Percentiles rank a stretch among this genome's conserved stretches.
phyloP scores from a whole-genome alignment of 805 yeast species.

The Metschnikowia amazonensis region DNA sequence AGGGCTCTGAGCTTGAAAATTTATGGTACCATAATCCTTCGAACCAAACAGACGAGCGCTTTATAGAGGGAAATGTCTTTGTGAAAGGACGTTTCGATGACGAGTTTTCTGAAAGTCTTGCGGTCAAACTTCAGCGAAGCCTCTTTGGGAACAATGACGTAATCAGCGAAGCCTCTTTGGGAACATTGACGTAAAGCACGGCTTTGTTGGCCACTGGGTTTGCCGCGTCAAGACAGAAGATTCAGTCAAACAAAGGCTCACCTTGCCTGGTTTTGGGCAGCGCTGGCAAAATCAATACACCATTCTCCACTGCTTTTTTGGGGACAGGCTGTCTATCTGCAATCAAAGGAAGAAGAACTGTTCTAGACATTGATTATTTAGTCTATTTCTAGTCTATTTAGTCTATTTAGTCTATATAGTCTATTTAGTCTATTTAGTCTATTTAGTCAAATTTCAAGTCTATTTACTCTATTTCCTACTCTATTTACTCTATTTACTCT shows the following conservation, averaged over 20 bases:
- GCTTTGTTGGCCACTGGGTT: constrained; percentile 70
- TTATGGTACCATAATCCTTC: constrained; percentile 57
- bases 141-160: too few relatives aligned
- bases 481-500: too few relatives aligned
- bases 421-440: too few relatives aligned
- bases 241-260: constrained; percentile 45
- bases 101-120: constrained; percentile 47
- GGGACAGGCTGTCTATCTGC: constrained; percentile 46
- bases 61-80: constrained; percentile 55
- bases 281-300: constrained; percentile 52
- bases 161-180: too few relatives aligned
- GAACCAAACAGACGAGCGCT: constrained; percentile 24
- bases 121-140: constrained; percentile 49
- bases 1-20: constrained; percentile 26
- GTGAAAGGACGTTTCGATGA: constrained; percentile 56
- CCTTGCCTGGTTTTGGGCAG: constrained; percentile 28
- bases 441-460: too few relatives aligned
- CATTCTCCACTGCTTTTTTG: constrained; percentile 34
- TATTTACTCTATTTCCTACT: too few relatives aligned
- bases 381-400: too few relatives aligned
- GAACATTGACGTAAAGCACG: constrained; percentile 68
- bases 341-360: constrained; percentile 46
- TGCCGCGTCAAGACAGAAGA: constrained; percentile 70
- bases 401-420: too few relatives aligned
- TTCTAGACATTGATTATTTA: too few relatives aligned